Conservation (phyloP, 2,329 filamentous ascomycete species). For the Cordyceps javanica region DNA sequence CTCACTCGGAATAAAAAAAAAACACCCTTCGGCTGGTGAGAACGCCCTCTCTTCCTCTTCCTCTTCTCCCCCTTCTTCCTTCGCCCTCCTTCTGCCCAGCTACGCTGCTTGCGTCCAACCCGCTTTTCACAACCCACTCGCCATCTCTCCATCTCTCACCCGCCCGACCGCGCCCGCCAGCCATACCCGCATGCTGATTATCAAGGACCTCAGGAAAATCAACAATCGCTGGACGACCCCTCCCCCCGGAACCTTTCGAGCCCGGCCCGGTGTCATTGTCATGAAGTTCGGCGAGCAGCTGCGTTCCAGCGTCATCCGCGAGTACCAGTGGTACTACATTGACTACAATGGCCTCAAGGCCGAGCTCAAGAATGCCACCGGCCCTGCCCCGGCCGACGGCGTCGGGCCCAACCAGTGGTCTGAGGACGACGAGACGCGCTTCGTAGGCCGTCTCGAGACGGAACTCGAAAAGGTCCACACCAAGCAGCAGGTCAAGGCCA, state of each 20-base stretch:
- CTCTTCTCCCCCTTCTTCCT: not conserved
- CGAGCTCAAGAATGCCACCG: conserved; percentile 70
- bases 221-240: conserved; percentile 35
- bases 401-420: conserved; percentile 62
- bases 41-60: not conserved
- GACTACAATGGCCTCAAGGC: conserved; percentile 91
- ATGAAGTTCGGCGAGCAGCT: conserved; percentile 96
- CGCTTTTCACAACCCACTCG: not conserved
- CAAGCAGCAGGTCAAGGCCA: conserved; percentile 94
- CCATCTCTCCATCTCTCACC: not conserved
- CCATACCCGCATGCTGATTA: conserved; percentile 42
- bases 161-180: not conserved
- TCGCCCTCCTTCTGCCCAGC: not conserved
- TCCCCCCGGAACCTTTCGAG: conserved; percentile 26
- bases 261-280: conserved; percentile 48
- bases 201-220: conserved; percentile 42
- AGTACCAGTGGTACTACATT: conserved; percentile 98
- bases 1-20: too few relatives aligned
- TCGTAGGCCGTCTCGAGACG: conserved; percentile 78
- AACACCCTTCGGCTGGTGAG: not conserved
- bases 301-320: conserved; percentile 88
- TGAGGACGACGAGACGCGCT: conserved; percentile 84
- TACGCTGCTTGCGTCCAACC: not conserved
- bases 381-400: conserved; percentile 36
- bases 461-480: conserved; percentile 97